A percentile compares a stretch with the other conserved stretches of the same genome.
Evolutionary conservation across 164 flowering plant species (phyloP).

Genomic region (Chloranthus sessilifolius): DNA sequence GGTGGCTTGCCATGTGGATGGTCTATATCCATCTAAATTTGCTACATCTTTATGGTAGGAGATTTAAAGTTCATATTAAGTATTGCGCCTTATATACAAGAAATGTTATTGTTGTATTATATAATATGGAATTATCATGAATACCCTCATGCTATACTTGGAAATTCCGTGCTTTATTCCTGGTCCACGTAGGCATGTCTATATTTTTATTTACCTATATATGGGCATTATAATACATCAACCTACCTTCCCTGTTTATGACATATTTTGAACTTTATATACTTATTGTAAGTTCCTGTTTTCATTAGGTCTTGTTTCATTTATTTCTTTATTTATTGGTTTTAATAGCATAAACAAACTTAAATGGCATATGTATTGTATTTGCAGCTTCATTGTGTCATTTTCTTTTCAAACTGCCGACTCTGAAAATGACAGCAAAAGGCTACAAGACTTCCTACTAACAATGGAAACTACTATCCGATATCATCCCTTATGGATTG

Average conservation of each 20-base stretch:
- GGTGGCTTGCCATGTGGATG: too few relatives aligned
- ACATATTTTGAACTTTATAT: neutral
- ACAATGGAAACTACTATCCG: conserved; percentile 37
- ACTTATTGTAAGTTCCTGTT: neutral
- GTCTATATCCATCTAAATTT: too few relatives aligned
- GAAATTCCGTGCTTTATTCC: too few relatives aligned
- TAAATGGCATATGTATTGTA: neutral
- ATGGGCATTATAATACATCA: neutral
- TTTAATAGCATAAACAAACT: neutral
- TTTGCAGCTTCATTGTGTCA: conserved; percentile 37
- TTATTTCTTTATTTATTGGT: neutral
- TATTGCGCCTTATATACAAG: too few relatives aligned
- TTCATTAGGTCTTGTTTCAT: neutral
- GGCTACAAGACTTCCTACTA: conserved; percentile 40
- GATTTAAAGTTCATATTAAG: too few relatives aligned
- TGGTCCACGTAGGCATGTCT: too few relatives aligned
- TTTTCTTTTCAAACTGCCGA: conserved; percentile 36
- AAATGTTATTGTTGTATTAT: too few relatives aligned
- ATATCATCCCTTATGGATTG: conserved; percentile 46
- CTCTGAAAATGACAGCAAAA: conserved; percentile 42
- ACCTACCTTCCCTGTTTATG: neutral
- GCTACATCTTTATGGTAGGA: too few relatives aligned
- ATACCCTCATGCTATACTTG: too few relatives aligned
- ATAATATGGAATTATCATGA: too few relatives aligned
- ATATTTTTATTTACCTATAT: neutral